A percentile compares a stretch with the other conserved stretches of the same genome.
These are phyloP conservation scores for Didymosphaeria variabile DNA, from an alignment of 2,329 filamentous ascomycete genomes.

Conservation along the genomic window DNA sequence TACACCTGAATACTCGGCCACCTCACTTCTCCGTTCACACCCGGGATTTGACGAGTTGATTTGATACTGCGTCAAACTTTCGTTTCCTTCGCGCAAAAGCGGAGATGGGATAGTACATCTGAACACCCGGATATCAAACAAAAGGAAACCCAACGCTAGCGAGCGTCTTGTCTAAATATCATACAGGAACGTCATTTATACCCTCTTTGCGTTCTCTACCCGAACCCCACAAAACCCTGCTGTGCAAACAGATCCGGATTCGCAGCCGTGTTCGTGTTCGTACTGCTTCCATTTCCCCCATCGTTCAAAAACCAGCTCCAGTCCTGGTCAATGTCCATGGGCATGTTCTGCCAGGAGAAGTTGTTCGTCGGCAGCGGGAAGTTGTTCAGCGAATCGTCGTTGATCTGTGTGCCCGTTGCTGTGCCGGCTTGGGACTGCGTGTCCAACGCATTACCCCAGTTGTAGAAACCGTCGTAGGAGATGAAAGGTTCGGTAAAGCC, in stretches of 20 bases:
- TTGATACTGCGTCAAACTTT: not conserved
- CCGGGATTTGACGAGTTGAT: too few relatives aligned
- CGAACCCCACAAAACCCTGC: constrained; percentile 40
- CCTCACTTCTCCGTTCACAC: not conserved
- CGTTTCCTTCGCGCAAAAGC: constrained; percentile 3
- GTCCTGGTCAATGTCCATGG: constrained; percentile 54
- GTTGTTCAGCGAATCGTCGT: constrained; percentile 42
- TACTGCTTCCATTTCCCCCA: constrained; percentile 20
- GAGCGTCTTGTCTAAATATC: constrained; percentile 1
- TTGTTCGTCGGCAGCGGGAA: constrained; percentile 47
- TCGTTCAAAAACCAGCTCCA: constrained; percentile 53
- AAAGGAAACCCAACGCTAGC: not conserved
- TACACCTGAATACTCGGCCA: not conserved
- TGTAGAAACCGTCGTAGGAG: constrained; percentile 53
- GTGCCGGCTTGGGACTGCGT: constrained; percentile 17
- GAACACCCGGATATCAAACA: constrained; percentile 9
- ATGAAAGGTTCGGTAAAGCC: constrained; percentile 41
- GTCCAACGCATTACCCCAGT: constrained; percentile 37
- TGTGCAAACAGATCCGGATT: constrained; percentile 28
- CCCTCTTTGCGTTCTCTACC: constrained; percentile 16
- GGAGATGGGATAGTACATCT: constrained; percentile 2
- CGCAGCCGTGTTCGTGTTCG: constrained; percentile 3
- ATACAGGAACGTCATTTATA: not conserved
- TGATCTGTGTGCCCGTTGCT: constrained; percentile 29
- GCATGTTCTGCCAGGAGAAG: constrained; percentile 51